These are phyloP conservation scores for Endotrypanum monterogeii DNA, from an alignment of 208 protist genomes.

Conservation along the genomic window DNA sequence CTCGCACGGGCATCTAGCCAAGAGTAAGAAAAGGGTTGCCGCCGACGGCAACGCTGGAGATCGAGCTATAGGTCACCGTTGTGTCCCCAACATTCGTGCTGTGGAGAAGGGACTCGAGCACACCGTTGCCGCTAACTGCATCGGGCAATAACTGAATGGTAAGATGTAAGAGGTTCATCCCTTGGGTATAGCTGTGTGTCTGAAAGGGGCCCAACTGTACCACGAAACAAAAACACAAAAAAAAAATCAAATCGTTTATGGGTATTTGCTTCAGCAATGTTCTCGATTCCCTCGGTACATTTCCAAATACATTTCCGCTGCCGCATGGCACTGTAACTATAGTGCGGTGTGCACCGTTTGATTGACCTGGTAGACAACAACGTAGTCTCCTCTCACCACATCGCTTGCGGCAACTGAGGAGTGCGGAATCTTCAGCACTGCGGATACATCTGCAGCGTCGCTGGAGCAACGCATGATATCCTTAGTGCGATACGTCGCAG, in stretches of 20 bases:
- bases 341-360: constrained; percentile 24
- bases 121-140: background rate
- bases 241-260: constrained; percentile 12
- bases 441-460: background rate
- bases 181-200: background rate
- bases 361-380: constrained; percentile 34
- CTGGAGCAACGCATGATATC: background rate
- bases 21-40: background rate
- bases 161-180: background rate
- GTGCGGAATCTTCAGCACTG: constrained; percentile 1
- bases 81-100: background rate
- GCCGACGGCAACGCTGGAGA: background rate
- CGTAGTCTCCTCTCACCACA: constrained; percentile 19
- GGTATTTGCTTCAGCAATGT: constrained; percentile 23
- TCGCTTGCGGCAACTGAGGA: constrained; percentile 5
- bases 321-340: constrained; percentile 3
- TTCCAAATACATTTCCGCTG: constrained; percentile 6
- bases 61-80: background rate
- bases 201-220: background rate
- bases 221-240: too few species aligned
- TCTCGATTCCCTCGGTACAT: constrained; percentile 1
- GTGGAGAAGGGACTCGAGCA: background rate
- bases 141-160: background rate
- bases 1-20: background rate
- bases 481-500: background rate